A percentile compares a stretch with the other conserved stretches of the same genome.
Conservation (phyloP, 768 basidiomycete species). For the Leucosporidium creatinivorum region DNA sequence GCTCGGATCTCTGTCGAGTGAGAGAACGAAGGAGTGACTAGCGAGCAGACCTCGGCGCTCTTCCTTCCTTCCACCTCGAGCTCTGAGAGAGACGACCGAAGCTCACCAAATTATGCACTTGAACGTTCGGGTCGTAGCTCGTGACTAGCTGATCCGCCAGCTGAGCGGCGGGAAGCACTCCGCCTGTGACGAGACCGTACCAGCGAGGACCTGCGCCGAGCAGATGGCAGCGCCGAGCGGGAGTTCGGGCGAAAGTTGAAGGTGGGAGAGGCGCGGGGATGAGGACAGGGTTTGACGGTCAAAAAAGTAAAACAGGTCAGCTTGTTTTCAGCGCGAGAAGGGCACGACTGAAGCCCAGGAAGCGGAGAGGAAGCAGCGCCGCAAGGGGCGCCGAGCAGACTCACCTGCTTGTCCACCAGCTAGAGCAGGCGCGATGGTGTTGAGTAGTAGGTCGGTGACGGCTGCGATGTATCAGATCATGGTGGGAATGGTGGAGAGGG, state of each 20-base stretch:
- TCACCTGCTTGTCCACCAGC: conserved; percentile 41
- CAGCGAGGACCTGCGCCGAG: conserved; percentile 38
- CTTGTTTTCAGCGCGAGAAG: too few species aligned
- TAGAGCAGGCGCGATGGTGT: conserved; percentile 40
- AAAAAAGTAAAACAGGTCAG: too few species aligned
- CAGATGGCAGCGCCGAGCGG: too few species aligned
- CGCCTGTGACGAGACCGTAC: conserved; percentile 36
- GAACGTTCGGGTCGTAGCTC: conserved; percentile 44
- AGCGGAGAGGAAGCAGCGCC: too few species aligned
- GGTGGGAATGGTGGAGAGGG: too few species aligned
- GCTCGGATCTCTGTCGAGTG: conserved; percentile 14
- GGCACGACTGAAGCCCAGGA: too few species aligned
- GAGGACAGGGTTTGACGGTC: too few species aligned
- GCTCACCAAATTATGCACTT: conserved; percentile 39
- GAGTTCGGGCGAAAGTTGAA: too few species aligned
- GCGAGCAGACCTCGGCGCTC: background rate
- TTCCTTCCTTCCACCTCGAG: too few species aligned
- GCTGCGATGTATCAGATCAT: background rate
- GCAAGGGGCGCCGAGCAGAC: too few species aligned
- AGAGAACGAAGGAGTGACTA: conserved; percentile 4
- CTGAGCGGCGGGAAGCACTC: conserved; percentile 41
- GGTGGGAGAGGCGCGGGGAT: too few species aligned
- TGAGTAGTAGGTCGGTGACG: conserved; percentile 33
- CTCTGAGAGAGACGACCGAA: background rate
- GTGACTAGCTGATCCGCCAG: conserved; percentile 44